These are phyloP conservation scores for Dendrothele bispora DNA, from an alignment of 768 basidiomycete species.

Conservation along the genomic window DNA sequence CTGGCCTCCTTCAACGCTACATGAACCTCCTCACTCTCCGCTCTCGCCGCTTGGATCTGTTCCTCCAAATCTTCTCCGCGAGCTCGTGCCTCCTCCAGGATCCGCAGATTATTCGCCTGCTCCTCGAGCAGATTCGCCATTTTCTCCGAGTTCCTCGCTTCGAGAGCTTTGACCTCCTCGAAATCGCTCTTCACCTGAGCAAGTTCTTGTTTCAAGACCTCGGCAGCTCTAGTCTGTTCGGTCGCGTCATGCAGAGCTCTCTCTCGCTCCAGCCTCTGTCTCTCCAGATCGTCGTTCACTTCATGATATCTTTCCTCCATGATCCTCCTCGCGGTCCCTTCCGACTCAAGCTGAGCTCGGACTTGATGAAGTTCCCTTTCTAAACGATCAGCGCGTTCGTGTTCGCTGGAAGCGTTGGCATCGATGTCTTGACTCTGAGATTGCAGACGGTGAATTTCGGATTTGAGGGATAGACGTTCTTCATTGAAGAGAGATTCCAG, in stretches of 20 bases:
- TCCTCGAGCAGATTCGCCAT: constrained; percentile 70
- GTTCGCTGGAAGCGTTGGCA: constrained; percentile 39
- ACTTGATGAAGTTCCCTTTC: constrained; percentile 68
- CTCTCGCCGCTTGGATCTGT: constrained; percentile 68
- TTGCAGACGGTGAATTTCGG: constrained; percentile 57
- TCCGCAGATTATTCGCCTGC: constrained; percentile 68
- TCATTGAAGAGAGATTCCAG: constrained; percentile 61
- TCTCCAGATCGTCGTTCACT: constrained; percentile 53
- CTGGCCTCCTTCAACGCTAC: constrained; percentile 66
- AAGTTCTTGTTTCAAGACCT: constrained; percentile 62
- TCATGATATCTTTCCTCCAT: constrained; percentile 65
- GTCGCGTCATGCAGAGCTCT: constrained; percentile 67
- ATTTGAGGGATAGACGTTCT: constrained; percentile 53
- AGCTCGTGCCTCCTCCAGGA: constrained; percentile 72
- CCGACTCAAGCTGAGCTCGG: constrained; percentile 63
- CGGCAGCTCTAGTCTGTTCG: constrained; percentile 60
- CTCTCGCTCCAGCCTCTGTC: constrained; percentile 52
- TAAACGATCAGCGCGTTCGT: constrained; percentile 51
- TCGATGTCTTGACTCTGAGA: constrained; percentile 41
- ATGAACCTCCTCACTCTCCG: constrained; percentile 73
- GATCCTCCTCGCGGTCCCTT: constrained; percentile 57
- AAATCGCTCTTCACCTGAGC: constrained; percentile 59
- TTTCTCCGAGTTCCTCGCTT: constrained; percentile 62
- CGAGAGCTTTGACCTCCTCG: constrained; percentile 67
- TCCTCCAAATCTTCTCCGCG: constrained; percentile 74